Evolutionary conservation across 2,329 filamentous ascomycete species (phyloP).

Genomic region (Septoria linicola): DNA sequence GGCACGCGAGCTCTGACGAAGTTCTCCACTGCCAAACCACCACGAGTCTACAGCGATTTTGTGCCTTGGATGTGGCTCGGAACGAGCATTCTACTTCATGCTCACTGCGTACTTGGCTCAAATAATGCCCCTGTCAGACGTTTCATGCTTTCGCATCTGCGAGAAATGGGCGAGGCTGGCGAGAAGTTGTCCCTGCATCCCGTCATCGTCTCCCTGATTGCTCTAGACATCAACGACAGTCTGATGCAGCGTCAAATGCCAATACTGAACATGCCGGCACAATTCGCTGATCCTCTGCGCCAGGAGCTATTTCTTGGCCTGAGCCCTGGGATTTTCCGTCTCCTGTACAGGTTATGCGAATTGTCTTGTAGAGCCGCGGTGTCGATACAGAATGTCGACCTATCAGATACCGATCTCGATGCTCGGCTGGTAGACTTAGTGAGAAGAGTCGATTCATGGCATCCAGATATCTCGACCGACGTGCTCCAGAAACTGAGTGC

Average conservation of each 20-base stretch:
- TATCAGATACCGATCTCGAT: background rate
- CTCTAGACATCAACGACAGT: conserved; percentile 8
- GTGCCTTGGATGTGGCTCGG: conserved; percentile 14
- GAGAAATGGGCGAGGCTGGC: background rate
- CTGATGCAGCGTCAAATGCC: conserved; percentile 7
- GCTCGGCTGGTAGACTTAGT: background rate
- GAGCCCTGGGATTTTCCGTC: background rate
- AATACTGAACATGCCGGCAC: conserved; percentile 1
- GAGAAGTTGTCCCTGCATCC: background rate
- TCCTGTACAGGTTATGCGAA: background rate
- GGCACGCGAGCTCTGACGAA: conserved; percentile 8
- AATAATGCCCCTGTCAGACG: conserved; percentile 5
- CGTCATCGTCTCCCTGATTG: conserved; percentile 4
- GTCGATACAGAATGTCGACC: background rate
- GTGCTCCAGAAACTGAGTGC: background rate
- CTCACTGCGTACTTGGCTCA: conserved; percentile 8
- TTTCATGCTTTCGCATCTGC: conserved; percentile 3
- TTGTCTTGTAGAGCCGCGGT: background rate
- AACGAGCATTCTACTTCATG: conserved; percentile 3
- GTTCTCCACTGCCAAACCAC: background rate
- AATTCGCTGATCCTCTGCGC: background rate
- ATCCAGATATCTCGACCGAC: background rate
- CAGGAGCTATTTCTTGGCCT: background rate
- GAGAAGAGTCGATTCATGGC: background rate
- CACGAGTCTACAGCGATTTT: conserved; percentile 1